Evolutionary conservation across 805 yeast species (phyloP).

Genomic region (Clavispora fructus): DNA sequence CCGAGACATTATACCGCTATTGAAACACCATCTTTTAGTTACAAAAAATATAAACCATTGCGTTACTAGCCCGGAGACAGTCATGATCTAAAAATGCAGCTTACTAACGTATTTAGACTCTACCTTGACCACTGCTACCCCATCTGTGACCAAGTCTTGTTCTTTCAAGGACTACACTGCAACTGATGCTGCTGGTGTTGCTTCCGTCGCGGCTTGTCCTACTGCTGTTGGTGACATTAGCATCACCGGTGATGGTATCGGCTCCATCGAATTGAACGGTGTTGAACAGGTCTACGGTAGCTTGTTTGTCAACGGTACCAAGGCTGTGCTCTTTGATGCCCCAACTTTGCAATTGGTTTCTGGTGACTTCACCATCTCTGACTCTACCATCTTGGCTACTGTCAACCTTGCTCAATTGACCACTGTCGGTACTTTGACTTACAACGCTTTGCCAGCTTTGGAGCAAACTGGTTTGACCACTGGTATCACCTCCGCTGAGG

Average conservation of each 20-base stretch:
- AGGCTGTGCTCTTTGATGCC: constrained; percentile 64
- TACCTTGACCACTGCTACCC: constrained; percentile 46
- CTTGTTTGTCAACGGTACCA: constrained; percentile 59
- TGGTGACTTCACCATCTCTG: constrained; percentile 58
- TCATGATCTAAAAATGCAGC: not conserved
- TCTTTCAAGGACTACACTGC: constrained; percentile 64
- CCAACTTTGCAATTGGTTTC: constrained; percentile 72
- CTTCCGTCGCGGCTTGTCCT: constrained; percentile 63
- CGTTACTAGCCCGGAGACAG: too few relatives aligned
- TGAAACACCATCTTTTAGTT: not conserved
- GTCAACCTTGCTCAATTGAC: constrained; percentile 74
- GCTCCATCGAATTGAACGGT: constrained; percentile 64
- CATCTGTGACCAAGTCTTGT: constrained; percentile 60
- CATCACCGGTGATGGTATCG: constrained; percentile 57
- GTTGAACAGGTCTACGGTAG: constrained; percentile 76
- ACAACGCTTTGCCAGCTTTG: constrained; percentile 85
- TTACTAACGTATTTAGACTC: constrained; percentile 29
- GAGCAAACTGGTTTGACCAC: constrained; percentile 56
- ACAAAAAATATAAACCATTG: too few relatives aligned
- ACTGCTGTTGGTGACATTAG: constrained; percentile 76
- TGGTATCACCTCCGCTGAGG: constrained; percentile 70
- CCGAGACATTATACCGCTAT: too few relatives aligned
- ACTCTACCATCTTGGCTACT: constrained; percentile 60
- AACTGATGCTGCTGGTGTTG: constrained; percentile 75
- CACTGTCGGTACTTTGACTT: constrained; percentile 75